phyloP scores from a whole-genome alignment of 1,139 yeast genomes.

The Debaryomyces psychrophilus region DNA sequence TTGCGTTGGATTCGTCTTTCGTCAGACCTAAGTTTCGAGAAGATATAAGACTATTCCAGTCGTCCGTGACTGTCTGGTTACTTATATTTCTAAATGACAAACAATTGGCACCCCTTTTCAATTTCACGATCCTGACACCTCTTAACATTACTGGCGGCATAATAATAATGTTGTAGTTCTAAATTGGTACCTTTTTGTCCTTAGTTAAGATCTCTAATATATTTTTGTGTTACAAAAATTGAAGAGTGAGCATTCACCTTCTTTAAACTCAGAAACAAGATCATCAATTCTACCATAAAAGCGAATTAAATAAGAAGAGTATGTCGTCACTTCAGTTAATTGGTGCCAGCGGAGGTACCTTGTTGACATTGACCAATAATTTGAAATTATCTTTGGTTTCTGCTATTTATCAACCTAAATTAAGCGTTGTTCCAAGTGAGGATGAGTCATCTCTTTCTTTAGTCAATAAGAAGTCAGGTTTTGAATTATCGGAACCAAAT shows the following conservation, averaged over 20 bases:
- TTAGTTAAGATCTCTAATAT: background rate
- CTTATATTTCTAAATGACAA: background rate
- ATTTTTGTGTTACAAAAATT: constrained; percentile 11
- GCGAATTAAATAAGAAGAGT: background rate
- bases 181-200: background rate
- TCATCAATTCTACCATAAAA: background rate
- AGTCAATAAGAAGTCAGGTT: constrained; percentile 36
- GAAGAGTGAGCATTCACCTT: background rate
- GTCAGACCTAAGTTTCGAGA: background rate
- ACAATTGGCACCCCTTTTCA: background rate
- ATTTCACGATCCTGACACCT: background rate
- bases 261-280: background rate
- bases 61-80: background rate
- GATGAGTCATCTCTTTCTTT: constrained; percentile 41
- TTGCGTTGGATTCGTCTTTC: background rate
- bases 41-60: constrained; percentile 12
- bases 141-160: background rate
- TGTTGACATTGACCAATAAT: constrained; percentile 53
- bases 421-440: constrained; percentile 32
- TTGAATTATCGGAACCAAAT: constrained; percentile 73
- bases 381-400: constrained; percentile 64
- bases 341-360: constrained; percentile 44
- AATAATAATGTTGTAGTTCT: background rate
- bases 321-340: constrained; percentile 35
- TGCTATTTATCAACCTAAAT: constrained; percentile 34